A percentile compares a stretch with the other conserved stretches of the same genome.
phyloP scores from a whole-genome alignment of 768 basidiomycete genomes.

The Suillus spraguei region DNA sequence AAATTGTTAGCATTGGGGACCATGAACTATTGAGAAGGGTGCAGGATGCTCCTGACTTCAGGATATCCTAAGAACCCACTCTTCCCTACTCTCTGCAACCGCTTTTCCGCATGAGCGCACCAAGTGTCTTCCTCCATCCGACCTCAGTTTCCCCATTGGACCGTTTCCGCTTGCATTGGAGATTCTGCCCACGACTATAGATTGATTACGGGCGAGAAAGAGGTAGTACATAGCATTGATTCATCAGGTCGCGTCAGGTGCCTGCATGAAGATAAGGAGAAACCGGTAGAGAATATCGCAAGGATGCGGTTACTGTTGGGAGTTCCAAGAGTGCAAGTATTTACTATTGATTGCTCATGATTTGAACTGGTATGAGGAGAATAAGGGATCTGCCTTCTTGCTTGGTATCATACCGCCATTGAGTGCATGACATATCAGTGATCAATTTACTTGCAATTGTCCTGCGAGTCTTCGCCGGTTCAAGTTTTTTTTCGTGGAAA shows the following conservation, averaged over 20 bases:
- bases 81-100: slow-evolving; percentile 28
- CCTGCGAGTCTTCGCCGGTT: no score
- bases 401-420: slow-evolving; percentile 22
- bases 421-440: neutral
- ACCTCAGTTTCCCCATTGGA: slow-evolving; percentile 41
- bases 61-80: slow-evolving; percentile 44
- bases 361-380: slow-evolving; percentile 49
- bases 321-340: slow-evolving; percentile 43
- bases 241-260: slow-evolving; percentile 34
- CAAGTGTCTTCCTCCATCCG: slow-evolving; percentile 32
- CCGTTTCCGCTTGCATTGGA: slow-evolving; percentile 48
- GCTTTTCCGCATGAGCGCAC: slow-evolving; percentile 40
- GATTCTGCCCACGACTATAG: slow-evolving; percentile 56
- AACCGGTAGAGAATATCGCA: slow-evolving; percentile 43
- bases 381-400: slow-evolving; percentile 43
- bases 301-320: slow-evolving; percentile 41
- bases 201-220: slow-evolving; percentile 43
- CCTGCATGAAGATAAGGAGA: slow-evolving; percentile 45
- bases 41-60: slow-evolving; percentile 32
- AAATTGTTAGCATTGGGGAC: slow-evolving; percentile 47
- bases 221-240: slow-evolving; percentile 33
- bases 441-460: neutral
- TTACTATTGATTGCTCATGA: slow-evolving; percentile 64
- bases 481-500: no score
- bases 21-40: slow-evolving; percentile 42